phyloP scores from a whole-genome alignment of 352 stramenopile genomes.

The Globisporangium radiosum region DNA sequence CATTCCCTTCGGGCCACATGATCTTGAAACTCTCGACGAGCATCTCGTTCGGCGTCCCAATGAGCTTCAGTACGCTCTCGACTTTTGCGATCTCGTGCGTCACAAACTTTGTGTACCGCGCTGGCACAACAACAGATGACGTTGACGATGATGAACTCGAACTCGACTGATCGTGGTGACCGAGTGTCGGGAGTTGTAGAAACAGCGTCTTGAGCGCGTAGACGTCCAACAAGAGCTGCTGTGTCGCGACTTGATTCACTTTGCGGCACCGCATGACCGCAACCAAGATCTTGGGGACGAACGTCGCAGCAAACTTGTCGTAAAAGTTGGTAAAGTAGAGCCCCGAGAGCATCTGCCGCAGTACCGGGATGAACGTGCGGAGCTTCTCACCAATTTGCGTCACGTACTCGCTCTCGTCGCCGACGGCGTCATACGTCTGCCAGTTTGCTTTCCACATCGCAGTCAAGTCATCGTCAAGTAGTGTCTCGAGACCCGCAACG shows the following conservation, averaged over 20 bases:
- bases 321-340: slow-evolving; percentile 98
- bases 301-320: slow-evolving; percentile 94
- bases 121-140: slow-evolving; percentile 55
- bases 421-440: slow-evolving; percentile 91
- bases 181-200: slow-evolving; percentile 89
- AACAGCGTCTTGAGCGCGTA: slow-evolving; percentile 97
- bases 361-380: slow-evolving; percentile 85
- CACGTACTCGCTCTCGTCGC: slow-evolving; percentile 95
- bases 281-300: slow-evolving; percentile 88
- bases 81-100: slow-evolving; percentile 94
- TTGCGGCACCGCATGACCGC: slow-evolving; percentile 87
- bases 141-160: slow-evolving; percentile 25
- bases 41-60: slow-evolving; percentile 93
- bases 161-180: slow-evolving; percentile 38
- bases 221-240: slow-evolving; percentile 98
- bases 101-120: slow-evolving; percentile 97
- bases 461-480: slow-evolving; percentile 87
- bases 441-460: slow-evolving; percentile 92
- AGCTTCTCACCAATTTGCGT: slow-evolving; percentile 91
- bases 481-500: slow-evolving; percentile 88
- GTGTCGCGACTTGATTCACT: slow-evolving; percentile 95
- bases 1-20: slow-evolving; percentile 93
- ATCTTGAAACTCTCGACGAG: slow-evolving; percentile 96
- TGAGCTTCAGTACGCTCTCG: slow-evolving; percentile 97
- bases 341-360: slow-evolving; percentile 85